A percentile compares a stretch with the other conserved stretches of the same genome.
Conservation (phyloP, 208 protist genomes). For the Trypanosoma avium region DNA sequence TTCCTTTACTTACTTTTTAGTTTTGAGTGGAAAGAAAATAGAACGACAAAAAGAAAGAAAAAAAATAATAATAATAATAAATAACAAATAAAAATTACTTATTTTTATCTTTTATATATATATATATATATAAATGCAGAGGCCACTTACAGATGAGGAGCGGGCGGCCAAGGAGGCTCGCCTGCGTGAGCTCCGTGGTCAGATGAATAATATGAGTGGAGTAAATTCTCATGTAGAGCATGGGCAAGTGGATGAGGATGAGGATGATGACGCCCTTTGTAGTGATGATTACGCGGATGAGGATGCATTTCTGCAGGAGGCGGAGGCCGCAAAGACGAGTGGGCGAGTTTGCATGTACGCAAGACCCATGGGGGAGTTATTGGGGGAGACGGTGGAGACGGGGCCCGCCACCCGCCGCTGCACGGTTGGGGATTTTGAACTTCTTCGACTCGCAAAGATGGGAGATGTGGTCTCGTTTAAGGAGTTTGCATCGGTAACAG, state of each 20-base stretch:
- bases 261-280: constrained; percentile 23
- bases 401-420: constrained; percentile 25
- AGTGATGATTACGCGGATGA: constrained; percentile 12
- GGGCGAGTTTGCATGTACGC: constrained; percentile 24
- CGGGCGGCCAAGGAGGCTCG: constrained; percentile 49
- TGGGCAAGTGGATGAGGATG: constrained; percentile 6
- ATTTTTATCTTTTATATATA: constrained; percentile 5
- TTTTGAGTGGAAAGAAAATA: not conserved
- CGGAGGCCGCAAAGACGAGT: not conserved
- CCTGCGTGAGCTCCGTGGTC: constrained; percentile 41
- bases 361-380: constrained; percentile 30
- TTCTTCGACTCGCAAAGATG: constrained; percentile 83
- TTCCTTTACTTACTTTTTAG: not conserved
- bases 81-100: constrained; percentile 1
- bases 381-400: constrained; percentile 41
- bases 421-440: constrained; percentile 79
- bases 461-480: constrained; percentile 63
- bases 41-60: not conserved
- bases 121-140: constrained; percentile 11
- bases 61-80: not conserved
- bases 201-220: constrained; percentile 10
- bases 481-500: constrained; percentile 40
- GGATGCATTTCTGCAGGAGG: constrained; percentile 27
- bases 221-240: not conserved
- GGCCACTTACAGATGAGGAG: constrained; percentile 41